Evolutionary conservation across 2,329 filamentous ascomycete species (phyloP).

Genomic region (Cladosporium austrohemisphaericum): DNA sequence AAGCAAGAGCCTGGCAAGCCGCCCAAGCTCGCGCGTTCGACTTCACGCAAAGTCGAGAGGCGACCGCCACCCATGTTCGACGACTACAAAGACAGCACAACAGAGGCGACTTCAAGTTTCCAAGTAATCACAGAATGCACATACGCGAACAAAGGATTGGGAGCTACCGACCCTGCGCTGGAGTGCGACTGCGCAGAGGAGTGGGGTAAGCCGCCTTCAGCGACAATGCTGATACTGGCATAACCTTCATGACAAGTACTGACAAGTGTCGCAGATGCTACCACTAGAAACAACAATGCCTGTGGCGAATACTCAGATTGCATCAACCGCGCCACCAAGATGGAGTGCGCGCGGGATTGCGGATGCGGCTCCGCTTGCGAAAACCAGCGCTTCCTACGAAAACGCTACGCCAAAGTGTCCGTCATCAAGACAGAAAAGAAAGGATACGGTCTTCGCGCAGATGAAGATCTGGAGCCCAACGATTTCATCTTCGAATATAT

Average conservation of each 20-base stretch:
- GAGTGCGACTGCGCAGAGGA: constrained; percentile 95
- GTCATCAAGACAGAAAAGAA: constrained; percentile 99
- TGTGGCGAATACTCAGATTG: constrained; percentile 97
- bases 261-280: constrained; percentile 44
- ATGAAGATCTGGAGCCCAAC: constrained; percentile 70
- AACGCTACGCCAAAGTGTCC: constrained; percentile 83
- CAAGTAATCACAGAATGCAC: constrained; percentile 78
- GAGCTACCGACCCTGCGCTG: constrained; percentile 84
- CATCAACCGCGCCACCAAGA: constrained; percentile 97
- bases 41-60: constrained; percentile 64
- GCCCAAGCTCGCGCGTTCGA: constrained; percentile 69
- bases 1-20: constrained; percentile 63
- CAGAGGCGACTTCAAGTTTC: constrained; percentile 72
- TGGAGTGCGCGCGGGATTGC: constrained; percentile 87
- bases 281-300: constrained; percentile 64
- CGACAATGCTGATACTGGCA: neutral
- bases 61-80: constrained; percentile 65
- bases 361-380: constrained; percentile 84
- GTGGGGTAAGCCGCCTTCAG: constrained; percentile 67
- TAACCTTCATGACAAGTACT: constrained; percentile 22
- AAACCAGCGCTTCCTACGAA: constrained; percentile 90
- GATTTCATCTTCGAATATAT: constrained; percentile 99
- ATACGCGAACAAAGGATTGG: constrained; percentile 88
- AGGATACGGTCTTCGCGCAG: constrained; percentile 83
- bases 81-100: constrained; percentile 73